Percentiles rank a stretch among this genome's conserved stretches.
phyloP scores from a whole-genome alignment of 2,329 filamentous ascomycete genomes.

The Xylariaceae sp. region DNA sequence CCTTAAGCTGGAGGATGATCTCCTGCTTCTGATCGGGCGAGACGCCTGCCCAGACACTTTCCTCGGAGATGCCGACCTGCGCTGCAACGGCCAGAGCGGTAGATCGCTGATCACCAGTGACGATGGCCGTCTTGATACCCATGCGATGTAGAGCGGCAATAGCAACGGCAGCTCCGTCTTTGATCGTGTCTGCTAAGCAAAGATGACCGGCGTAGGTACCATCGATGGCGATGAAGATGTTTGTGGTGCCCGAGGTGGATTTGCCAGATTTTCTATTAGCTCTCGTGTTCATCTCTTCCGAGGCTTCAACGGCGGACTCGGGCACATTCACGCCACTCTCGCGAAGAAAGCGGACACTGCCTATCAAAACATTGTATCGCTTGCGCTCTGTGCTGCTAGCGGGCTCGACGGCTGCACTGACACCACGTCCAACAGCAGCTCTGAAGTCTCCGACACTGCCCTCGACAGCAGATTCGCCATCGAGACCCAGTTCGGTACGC shows the following conservation, averaged over 20 bases:
- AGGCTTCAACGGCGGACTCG: constrained; percentile 59
- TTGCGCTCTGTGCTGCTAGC: constrained; percentile 63
- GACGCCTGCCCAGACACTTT: constrained; percentile 81
- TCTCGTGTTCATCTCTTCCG: constrained; percentile 55
- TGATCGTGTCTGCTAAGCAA: constrained; percentile 85
- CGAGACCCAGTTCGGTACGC: constrained; percentile 71
- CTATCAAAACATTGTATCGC: constrained; percentile 77
- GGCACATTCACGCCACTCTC: constrained; percentile 68
- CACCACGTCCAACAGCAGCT: constrained; percentile 78
- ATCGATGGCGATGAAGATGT: constrained; percentile 88
- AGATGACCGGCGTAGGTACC: constrained; percentile 77
- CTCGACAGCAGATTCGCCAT: constrained; percentile 70
- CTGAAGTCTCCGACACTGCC: constrained; percentile 84
- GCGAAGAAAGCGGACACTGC: constrained; percentile 75
- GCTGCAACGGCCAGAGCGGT: constrained; percentile 82
- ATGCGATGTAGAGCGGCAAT: constrained; percentile 80
- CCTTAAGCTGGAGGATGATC: constrained; percentile 77
- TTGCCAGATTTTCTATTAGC: constrained; percentile 33
- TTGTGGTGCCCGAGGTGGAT: constrained; percentile 69
- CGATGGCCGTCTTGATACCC: constrained; percentile 83
- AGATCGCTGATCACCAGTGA: constrained; percentile 86
- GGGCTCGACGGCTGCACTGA: constrained; percentile 79
- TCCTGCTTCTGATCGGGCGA: constrained; percentile 87
- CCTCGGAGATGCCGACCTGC: constrained; percentile 73
- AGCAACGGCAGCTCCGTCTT: constrained; percentile 77